phyloP scores from a whole-genome alignment of 805 yeast species.

The Candida ipomoeae region DNA sequence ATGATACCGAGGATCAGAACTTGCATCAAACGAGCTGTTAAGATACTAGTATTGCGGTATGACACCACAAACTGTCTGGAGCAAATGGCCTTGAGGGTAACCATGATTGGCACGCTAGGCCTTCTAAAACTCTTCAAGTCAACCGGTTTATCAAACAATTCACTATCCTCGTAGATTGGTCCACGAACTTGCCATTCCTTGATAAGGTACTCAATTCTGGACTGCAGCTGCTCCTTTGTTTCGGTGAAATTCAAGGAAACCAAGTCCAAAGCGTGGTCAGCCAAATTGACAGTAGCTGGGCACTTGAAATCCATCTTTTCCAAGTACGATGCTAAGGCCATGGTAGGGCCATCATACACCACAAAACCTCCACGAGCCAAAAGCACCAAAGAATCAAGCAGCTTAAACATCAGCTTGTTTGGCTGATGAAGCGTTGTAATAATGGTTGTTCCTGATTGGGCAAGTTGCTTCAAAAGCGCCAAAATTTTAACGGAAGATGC shows the following conservation, averaged over 20 bases:
- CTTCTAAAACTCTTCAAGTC: constrained; percentile 32
- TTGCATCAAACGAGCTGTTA: constrained; percentile 63
- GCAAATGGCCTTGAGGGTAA: constrained; percentile 29
- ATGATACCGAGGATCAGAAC: constrained; percentile 60
- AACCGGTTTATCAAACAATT: constrained; percentile 4
- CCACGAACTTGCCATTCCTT: constrained; percentile 31
- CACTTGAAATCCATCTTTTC: constrained; percentile 46
- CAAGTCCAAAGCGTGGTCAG: constrained; percentile 70
- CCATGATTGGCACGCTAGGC: constrained; percentile 18
- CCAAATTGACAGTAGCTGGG: constrained; percentile 62
- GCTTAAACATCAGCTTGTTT: constrained; percentile 55
- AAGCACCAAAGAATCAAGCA: constrained; percentile 68
- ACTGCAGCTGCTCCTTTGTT: constrained; percentile 16
- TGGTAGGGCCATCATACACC: constrained; percentile 60
- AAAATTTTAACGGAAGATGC: constrained; percentile 70
- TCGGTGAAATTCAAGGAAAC: constrained; percentile 45
- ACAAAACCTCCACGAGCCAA: constrained; percentile 71
- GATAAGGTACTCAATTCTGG: constrained; percentile 25
- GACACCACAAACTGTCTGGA: constrained; percentile 34
- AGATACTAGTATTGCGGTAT: constrained; percentile 45
- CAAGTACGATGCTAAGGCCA: constrained; percentile 46
- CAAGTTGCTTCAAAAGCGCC: constrained; percentile 52
- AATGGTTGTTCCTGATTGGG: constrained; percentile 64
- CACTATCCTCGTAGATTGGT: constrained; percentile 19
- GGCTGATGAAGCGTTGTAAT: constrained; percentile 82